Conservation (phyloP, 2,329 filamentous ascomycete species). For the Ophiognomonia clavigignenti-juglandacearum region DNA sequence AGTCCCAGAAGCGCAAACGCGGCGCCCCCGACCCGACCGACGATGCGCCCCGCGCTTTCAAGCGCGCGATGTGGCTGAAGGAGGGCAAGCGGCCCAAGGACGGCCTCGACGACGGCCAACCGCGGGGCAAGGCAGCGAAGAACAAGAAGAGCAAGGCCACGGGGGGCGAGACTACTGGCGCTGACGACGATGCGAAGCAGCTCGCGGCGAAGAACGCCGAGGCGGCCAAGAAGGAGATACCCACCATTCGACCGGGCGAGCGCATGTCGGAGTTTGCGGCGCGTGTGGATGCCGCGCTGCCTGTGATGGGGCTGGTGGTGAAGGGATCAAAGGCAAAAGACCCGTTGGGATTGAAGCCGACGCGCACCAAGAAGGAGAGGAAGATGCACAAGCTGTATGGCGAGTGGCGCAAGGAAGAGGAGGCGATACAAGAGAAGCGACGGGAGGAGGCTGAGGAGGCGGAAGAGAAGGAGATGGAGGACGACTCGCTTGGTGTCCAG, state of each 20-base stretch:
- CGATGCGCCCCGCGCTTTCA: conserved; percentile 86
- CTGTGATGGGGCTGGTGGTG: conserved; percentile 64
- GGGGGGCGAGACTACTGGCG: not conserved
- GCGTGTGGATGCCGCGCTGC: conserved; percentile 80
- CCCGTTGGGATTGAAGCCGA: conserved; percentile 59
- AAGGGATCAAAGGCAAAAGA: conserved; percentile 61
- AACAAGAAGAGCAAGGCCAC: conserved; percentile 24
- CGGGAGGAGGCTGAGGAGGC: conserved; percentile 63
- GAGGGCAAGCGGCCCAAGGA: conserved; percentile 54
- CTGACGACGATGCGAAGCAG: conserved; percentile 2
- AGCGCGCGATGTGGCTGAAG: conserved; percentile 74
- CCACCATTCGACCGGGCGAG: conserved; percentile 79
- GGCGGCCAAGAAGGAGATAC: conserved; percentile 34
- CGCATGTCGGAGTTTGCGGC: conserved; percentile 74
- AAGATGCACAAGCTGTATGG: conserved; percentile 76
- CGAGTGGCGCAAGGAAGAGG: conserved; percentile 68
- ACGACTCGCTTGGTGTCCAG: conserved; percentile 46
- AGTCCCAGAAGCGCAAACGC: conserved; percentile 43
- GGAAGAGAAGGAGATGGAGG: conserved; percentile 58
- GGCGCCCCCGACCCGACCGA: conserved; percentile 44
- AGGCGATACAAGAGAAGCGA: conserved; percentile 56
- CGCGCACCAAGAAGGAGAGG: conserved; percentile 77
- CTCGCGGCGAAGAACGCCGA: conserved; percentile 18
- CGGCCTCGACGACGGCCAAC: conserved; percentile 69
- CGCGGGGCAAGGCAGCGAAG: conserved; percentile 18